Evolutionary conservation across 495 filamentous ascomycete genomes (phyloP).

Genomic region (Penicillium salamii): DNA sequence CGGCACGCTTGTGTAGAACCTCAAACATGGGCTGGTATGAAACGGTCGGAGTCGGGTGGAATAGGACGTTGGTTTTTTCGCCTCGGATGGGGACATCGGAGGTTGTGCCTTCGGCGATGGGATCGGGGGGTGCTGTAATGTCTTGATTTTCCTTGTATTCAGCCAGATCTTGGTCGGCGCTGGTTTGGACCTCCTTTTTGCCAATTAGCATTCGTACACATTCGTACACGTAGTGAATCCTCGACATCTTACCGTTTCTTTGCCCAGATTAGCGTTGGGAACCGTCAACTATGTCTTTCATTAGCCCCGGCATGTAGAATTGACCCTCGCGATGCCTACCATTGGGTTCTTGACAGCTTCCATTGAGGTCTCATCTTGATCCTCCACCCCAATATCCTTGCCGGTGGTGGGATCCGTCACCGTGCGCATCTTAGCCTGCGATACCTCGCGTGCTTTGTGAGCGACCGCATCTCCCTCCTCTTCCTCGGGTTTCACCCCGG

Average conservation of each 20-base stretch:
- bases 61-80: constrained; percentile 93
- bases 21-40: constrained; percentile 84
- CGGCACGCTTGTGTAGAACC: constrained; percentile 67
- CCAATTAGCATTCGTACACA: not conserved
- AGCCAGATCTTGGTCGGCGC: constrained; percentile 56
- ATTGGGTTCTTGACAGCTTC: constrained; percentile 65
- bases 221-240: not conserved
- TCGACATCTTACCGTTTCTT: constrained; percentile 54
- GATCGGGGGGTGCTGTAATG: constrained; percentile 86
- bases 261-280: constrained; percentile 82
- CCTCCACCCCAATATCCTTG: constrained; percentile 81
- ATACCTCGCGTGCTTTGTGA: constrained; percentile 40
- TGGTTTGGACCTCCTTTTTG: constrained; percentile 55
- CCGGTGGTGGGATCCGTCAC: constrained; percentile 89
- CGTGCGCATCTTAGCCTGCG: constrained; percentile 55
- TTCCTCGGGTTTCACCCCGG: constrained; percentile 36
- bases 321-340: constrained; percentile 35
- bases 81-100: constrained; percentile 93
- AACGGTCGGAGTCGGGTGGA: constrained; percentile 87
- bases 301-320: not conserved
- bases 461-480: constrained; percentile 36
- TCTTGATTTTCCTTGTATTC: constrained; percentile 86
- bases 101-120: constrained; percentile 71
- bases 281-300: constrained; percentile 61
- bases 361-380: constrained; percentile 68